These are phyloP conservation scores for Macrophomina pseudophaseolina DNA, from an alignment of 2,329 filamentous ascomycete species.

Conservation along the genomic window DNA sequence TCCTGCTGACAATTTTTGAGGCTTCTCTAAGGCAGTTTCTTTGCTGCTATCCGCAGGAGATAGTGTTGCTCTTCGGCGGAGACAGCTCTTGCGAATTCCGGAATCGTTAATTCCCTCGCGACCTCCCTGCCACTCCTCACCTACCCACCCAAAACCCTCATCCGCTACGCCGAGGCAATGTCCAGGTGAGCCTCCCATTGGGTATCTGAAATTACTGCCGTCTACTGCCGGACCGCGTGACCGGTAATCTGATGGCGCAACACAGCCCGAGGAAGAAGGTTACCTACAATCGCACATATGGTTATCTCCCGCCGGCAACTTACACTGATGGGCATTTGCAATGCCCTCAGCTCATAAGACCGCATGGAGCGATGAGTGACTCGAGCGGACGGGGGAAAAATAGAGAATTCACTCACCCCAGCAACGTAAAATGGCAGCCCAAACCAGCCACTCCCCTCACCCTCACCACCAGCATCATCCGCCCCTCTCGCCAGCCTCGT, in stretches of 20 bases:
- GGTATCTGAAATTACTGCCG: neutral
- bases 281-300: neutral
- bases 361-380: neutral
- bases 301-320: neutral
- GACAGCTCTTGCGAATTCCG: too few relatives aligned
- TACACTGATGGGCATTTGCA: too few relatives aligned
- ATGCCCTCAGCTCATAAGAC: neutral
- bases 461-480: neutral
- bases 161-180: too few relatives aligned
- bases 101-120: too few relatives aligned
- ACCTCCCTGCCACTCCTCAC: too few relatives aligned
- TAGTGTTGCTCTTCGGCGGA: too few relatives aligned
- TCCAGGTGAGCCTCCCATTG: too few relatives aligned
- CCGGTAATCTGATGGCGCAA: neutral
- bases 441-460: neutral
- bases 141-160: too few relatives aligned
- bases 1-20: too few relatives aligned
- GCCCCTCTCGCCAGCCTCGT: neutral
- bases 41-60: too few relatives aligned
- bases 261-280: conserved; percentile 11
- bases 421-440: conserved; percentile 24
- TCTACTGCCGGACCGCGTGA: too few relatives aligned
- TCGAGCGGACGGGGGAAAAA: neutral
- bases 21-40: too few relatives aligned
- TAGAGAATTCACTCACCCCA: neutral